Percentiles rank a stretch among this genome's conserved stretches.
Evolutionary conservation across 2,329 filamentous ascomycete genomes (phyloP).

Genomic region (Aureobasidium sp.): DNA sequence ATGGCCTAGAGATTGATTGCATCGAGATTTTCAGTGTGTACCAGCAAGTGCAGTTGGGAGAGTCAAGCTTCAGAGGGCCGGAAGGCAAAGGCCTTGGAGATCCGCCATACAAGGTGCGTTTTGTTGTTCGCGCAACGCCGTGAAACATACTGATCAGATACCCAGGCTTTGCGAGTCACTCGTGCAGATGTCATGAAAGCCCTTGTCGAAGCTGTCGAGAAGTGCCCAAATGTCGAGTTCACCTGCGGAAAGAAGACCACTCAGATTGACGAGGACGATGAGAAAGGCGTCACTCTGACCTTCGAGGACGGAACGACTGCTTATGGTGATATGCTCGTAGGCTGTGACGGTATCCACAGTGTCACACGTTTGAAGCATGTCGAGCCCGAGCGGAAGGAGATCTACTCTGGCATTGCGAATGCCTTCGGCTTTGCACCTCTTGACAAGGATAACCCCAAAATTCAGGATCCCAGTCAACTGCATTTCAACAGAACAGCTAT

Average conservation of each 20-base stretch:
- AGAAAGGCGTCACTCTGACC: slow-evolving; percentile 28
- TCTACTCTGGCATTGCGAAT: slow-evolving; percentile 41
- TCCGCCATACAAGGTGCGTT: slow-evolving; percentile 35
- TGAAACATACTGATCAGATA: background rate
- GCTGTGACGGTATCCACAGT: slow-evolving; percentile 34
- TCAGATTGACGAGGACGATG: slow-evolving; percentile 33
- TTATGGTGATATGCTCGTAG: slow-evolving; percentile 30
- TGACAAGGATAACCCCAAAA: slow-evolving; percentile 19
- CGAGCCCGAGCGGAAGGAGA: slow-evolving; percentile 36
- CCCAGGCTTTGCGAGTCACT: slow-evolving; percentile 35
- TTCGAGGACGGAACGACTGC: slow-evolving; percentile 32
- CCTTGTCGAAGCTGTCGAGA: slow-evolving; percentile 35
- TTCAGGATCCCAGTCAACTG: slow-evolving; percentile 16
- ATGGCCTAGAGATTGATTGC: slow-evolving; percentile 36
- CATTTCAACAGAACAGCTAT: slow-evolving; percentile 39
- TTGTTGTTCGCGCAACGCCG: too few relatives aligned
- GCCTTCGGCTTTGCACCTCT: slow-evolving; percentile 40
- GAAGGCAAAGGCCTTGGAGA: slow-evolving; percentile 38
- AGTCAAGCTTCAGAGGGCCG: slow-evolving; percentile 36
- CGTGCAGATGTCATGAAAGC: slow-evolving; percentile 39
- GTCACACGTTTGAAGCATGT: slow-evolving; percentile 39
- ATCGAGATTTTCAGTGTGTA: slow-evolving; percentile 42
- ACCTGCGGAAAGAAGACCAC: slow-evolving; percentile 38
- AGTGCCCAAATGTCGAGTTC: slow-evolving; percentile 36
- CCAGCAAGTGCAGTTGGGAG: slow-evolving; percentile 34